These are phyloP conservation scores for Penicillium argentinense DNA, from an alignment of 495 filamentous ascomycete genomes.

Conservation along the genomic window DNA sequence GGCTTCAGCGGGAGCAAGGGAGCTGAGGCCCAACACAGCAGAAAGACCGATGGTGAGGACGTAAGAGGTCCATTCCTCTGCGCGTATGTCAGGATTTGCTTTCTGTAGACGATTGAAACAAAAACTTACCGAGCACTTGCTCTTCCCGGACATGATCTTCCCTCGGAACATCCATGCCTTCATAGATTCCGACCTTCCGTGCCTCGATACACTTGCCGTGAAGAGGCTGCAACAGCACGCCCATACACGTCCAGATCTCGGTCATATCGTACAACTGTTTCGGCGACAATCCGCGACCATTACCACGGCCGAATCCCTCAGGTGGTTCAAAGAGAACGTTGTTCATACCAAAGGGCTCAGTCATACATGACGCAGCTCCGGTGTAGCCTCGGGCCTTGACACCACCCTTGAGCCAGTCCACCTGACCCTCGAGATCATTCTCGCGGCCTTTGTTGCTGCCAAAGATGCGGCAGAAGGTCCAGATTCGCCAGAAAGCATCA, in stretches of 20 bases:
- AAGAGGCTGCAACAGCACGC: constrained; percentile 56
- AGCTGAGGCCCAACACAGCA: constrained; percentile 55
- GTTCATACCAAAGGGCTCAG: constrained; percentile 51
- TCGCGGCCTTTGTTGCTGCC: constrained; percentile 59
- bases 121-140: constrained; percentile 49
- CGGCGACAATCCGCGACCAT: constrained; percentile 52
- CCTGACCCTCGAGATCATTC: constrained; percentile 61
- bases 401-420: constrained; percentile 66
- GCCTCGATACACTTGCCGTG: constrained; percentile 58
- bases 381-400: constrained; percentile 39
- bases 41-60: constrained; percentile 60
- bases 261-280: constrained; percentile 64
- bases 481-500: constrained; percentile 67
- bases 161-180: constrained; percentile 42
- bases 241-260: constrained; percentile 66
- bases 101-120: neutral
- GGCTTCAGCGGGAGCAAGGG: constrained; percentile 42
- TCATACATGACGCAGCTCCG: constrained; percentile 26
- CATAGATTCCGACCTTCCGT: constrained; percentile 56
- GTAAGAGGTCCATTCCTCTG: constrained; percentile 65
- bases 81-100: constrained; percentile 27
- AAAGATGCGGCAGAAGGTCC: constrained; percentile 70
- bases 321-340: constrained; percentile 58
- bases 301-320: constrained; percentile 59
- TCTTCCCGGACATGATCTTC: constrained; percentile 56